A percentile compares a stretch with the other conserved stretches of the same genome.
phyloP scores from a whole-genome alignment of 805 yeast genomes.

The Candida palmyrensis region DNA sequence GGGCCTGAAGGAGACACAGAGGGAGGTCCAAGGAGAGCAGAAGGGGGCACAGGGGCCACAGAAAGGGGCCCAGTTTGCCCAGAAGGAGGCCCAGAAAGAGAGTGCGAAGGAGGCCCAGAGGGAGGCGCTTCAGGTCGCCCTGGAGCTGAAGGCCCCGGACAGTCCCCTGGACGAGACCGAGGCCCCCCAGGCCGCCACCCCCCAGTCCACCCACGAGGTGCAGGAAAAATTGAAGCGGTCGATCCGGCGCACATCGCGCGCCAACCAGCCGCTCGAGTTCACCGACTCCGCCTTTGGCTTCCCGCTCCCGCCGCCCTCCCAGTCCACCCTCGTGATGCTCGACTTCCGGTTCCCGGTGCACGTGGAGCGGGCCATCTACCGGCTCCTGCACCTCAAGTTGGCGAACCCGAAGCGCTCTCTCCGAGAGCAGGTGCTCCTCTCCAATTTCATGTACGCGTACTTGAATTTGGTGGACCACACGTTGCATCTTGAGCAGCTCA shows the following conservation, averaged over 20 bases:
- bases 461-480: constrained; percentile 92
- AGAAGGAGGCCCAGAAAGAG: constrained; percentile 3
- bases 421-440: constrained; percentile 85
- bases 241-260: constrained; percentile 34
- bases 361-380: constrained; percentile 91
- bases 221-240: constrained; percentile 40
- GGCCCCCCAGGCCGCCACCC: background rate
- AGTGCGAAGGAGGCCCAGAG: background rate
- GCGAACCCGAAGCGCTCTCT: constrained; percentile 92
- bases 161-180: constrained; percentile 5
- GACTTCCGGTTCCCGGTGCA: constrained; percentile 89
- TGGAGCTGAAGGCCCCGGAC: too few species aligned
- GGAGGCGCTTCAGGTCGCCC: too few species aligned
- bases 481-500: constrained; percentile 55
- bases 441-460: constrained; percentile 97
- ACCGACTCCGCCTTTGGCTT: constrained; percentile 84
- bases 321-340: constrained; percentile 72
- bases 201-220: constrained; percentile 32
- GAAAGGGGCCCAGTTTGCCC: constrained; percentile 2
- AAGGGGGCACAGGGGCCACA: constrained; percentile 1
- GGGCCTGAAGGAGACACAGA: background rate
- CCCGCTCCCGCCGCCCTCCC: constrained; percentile 77
- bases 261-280: constrained; percentile 43
- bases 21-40: too few species aligned
- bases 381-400: constrained; percentile 86